Percentiles rank a stretch among this genome's conserved stretches.
phyloP scores from a whole-genome alignment of 257 asterid species.

The Anisodus acutangulus region DNA sequence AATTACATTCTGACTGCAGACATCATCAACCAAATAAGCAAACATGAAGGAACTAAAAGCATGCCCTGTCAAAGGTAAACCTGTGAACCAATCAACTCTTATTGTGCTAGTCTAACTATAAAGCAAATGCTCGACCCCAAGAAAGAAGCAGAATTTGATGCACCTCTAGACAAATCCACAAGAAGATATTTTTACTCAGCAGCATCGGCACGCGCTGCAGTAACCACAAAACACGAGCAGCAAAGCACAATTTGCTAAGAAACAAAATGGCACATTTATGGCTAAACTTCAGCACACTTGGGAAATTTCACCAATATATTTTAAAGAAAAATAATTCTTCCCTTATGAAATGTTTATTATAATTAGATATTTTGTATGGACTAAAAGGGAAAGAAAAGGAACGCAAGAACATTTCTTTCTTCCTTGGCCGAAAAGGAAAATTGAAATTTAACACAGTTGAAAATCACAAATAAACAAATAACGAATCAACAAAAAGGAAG shows the following conservation, averaged over 20 bases:
- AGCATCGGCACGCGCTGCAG: not conserved
- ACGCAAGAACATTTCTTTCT: not conserved
- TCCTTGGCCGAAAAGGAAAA: not conserved
- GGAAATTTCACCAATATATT: not conserved
- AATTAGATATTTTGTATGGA: not conserved
- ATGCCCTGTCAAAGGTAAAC: not conserved
- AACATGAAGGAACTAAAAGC: not conserved
- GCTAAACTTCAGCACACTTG: not conserved
- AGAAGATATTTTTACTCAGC: not conserved
- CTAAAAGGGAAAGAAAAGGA: not conserved
- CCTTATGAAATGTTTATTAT: not conserved
- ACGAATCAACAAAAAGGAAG: not conserved
- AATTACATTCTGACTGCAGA: not conserved
- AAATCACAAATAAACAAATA: not conserved
- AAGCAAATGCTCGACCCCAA: not conserved
- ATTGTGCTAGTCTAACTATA: not conserved
- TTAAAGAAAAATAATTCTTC: not conserved
- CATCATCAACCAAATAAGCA: not conserved
- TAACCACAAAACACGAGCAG: not conserved
- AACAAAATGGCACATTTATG: not conserved
- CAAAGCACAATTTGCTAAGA: slow-evolving; percentile 3
- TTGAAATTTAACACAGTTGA: not conserved
- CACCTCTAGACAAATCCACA: slow-evolving; percentile 2
- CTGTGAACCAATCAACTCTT: not conserved
- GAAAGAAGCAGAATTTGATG: not conserved